phyloP scores from a whole-genome alignment of 192 early-diverging fungal species.

The Dissophora ornata region DNA sequence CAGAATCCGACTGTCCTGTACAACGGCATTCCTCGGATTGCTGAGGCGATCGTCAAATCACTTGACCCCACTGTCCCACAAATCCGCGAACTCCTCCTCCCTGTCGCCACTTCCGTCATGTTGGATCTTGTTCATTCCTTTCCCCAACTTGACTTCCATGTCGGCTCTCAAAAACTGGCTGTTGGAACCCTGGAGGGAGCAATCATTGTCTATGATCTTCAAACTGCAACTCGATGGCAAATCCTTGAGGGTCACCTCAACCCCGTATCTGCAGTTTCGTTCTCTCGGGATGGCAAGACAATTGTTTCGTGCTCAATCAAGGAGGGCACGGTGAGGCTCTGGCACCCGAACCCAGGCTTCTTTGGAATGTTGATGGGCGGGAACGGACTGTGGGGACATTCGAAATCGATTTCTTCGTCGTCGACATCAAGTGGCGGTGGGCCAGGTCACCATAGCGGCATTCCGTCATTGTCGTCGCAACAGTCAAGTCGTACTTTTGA shows the following conservation, averaged over 20 bases:
- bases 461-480: constrained; percentile 49
- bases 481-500: constrained; percentile 59
- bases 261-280: constrained; percentile 74
- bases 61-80: constrained; percentile 82
- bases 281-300: constrained; percentile 82
- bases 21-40: constrained; percentile 67
- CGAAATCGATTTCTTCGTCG: constrained; percentile 31
- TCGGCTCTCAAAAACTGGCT: constrained; percentile 76
- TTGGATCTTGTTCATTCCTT: constrained; percentile 74
- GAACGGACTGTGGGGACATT: constrained; percentile 21
- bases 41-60: constrained; percentile 85
- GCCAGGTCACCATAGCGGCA: constrained; percentile 6
- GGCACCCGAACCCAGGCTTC: constrained; percentile 78
- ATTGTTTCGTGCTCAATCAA: constrained; percentile 77
- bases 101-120: constrained; percentile 64
- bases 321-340: constrained; percentile 78
- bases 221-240: constrained; percentile 81
- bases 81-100: constrained; percentile 76
- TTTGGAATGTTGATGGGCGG: constrained; percentile 74
- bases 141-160: constrained; percentile 81
- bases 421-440: neutral
- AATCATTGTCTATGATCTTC: constrained; percentile 81
- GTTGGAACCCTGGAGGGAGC: constrained; percentile 82
- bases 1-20: constrained; percentile 80
- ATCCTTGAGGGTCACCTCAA: constrained; percentile 83